Evolutionary conservation across 441 rosid genomes (phyloP), one percentile per base, ranked within the genome.

Genomic region (Pelargonium cotyledonis): DNA sequence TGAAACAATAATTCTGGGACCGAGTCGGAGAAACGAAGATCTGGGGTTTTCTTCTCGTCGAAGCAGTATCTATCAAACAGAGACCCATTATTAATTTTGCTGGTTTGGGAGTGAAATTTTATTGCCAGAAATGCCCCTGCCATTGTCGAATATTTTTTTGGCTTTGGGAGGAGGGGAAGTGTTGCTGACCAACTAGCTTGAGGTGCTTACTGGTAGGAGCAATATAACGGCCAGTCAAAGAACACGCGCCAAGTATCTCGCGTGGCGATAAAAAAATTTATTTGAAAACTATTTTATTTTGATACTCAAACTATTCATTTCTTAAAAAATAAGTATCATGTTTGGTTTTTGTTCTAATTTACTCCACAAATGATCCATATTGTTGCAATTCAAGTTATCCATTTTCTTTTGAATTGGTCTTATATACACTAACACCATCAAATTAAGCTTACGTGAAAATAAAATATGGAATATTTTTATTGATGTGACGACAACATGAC

Each of bases 71-170:
- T 15, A 51, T 14, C 58, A n/a, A 14, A 51, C 19, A 51, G 18
- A n/a, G 16, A 51, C 58, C 5, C n/a, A n/a, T 6, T 4, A n/a
- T 3, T 51, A 51, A n/a, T 51, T 51, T 51, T 51, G 58, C 58
- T 51, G 58, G 58, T 51, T 51, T 51, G 18, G 19, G 58, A 3
- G 15, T 51, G 15, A 51, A 3, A 0, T 51, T 2, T 51, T 51
- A n/a, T 14, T 51, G 58, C 18, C 58, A n/a, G 16, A n/a, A 51
- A 51, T 51, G 58, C 58, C 19, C 58, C 58, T 51, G 58, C 58
- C 58, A 51, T 51, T 4, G 18, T 7, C 15, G 58, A 38, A 38
- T 38, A 38, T 38, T 38, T 38, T 38, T 38, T 38, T 21, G 53
- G 58, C 15, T 0, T 6, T 4, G 58, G 58, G 15, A 14, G 4